Base-by-base conservation (phyloP, 1,284 basidiomycete species). In the Moniliella sp. region DNA sequence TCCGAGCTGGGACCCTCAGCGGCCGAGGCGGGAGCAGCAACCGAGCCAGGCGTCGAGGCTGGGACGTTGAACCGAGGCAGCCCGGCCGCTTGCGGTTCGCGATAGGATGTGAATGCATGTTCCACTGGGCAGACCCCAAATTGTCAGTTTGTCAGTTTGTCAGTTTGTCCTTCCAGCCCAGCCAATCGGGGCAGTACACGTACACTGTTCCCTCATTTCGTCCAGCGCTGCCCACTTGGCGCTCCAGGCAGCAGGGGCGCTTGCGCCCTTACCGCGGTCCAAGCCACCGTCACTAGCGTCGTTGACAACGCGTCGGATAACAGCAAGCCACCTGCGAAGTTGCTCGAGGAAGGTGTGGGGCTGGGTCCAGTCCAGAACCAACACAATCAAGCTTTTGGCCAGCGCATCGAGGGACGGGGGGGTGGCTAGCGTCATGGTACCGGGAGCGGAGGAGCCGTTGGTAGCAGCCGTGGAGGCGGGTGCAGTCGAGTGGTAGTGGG, bases 281-380 rank as follows among this genome's bases (percentile, higher is more conserved):
- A 34, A 26, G 33, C 40, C 34, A 30, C 28, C 17, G 33, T 33
- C 32, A 32, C 36, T 29, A 70, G 69, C 88, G 66, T 77, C 79
- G 81, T 32, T 45, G 3, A 46, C 26, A 1, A 45, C 38, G 28
- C 39, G 34, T 23, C 30, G 33, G 25, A 59, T 31, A 19, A 48
- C 33, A 27, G 61, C 63, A 28, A 94, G 64, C 88, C 88, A 94
- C 27, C 66, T 70, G 37, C 78, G 66, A 4, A 97, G 65, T 51
- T 94, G 78, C n/a, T 76, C 72, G 1, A 88, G 61, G 62, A 94
- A 93, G 0, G 74, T 72, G 73, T 79, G 83, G 0, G 88, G 88
- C 45, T 72, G 71, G 45, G 82, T 83, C 88, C 86, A 94, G 61
- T 97, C 88, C n/a, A 94, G 66, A 0, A 76, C 71, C 46, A 94